phyloP scores from a whole-genome alignment of 2,329 filamentous ascomycete genomes.

The Harringtonia aguacate region DNA sequence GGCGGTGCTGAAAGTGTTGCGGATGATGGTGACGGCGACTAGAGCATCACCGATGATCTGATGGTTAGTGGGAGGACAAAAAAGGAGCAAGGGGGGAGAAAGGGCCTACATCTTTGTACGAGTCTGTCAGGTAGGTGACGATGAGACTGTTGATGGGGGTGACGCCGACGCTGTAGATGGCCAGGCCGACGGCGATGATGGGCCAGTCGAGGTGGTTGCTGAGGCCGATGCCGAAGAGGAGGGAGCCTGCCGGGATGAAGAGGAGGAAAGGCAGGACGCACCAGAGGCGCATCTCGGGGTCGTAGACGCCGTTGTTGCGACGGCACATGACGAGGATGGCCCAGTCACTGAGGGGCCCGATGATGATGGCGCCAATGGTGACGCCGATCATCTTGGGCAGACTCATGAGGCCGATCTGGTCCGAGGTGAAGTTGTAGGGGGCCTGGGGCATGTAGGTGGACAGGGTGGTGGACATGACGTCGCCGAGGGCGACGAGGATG shows the following conservation, averaged over 20 bases:
- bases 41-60: not conserved
- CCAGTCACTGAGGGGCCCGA: not conserved
- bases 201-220: not conserved
- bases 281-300: constrained; percentile 33
- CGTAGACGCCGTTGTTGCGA: constrained; percentile 31
- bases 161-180: not conserved
- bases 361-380: not conserved
- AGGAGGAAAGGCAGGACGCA: not conserved
- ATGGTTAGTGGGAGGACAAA: too few species aligned
- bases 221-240: not conserved
- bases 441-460: not conserved
- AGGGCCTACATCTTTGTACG: not conserved
- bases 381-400: not conserved
- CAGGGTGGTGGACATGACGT: not conserved
- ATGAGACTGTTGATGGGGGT: not conserved
- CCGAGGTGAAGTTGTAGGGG: not conserved
- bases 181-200: not conserved
- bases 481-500: not conserved
- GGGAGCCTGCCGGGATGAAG: not conserved
- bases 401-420: not conserved
- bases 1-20: not conserved
- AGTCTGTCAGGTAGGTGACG: not conserved
- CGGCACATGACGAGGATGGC: constrained; percentile 17
- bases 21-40: not conserved
- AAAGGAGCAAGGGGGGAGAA: not conserved